phyloP scores from a whole-genome alignment of 371 early-diverging fungal species.

The Cokeromyces recurvatus region DNA sequence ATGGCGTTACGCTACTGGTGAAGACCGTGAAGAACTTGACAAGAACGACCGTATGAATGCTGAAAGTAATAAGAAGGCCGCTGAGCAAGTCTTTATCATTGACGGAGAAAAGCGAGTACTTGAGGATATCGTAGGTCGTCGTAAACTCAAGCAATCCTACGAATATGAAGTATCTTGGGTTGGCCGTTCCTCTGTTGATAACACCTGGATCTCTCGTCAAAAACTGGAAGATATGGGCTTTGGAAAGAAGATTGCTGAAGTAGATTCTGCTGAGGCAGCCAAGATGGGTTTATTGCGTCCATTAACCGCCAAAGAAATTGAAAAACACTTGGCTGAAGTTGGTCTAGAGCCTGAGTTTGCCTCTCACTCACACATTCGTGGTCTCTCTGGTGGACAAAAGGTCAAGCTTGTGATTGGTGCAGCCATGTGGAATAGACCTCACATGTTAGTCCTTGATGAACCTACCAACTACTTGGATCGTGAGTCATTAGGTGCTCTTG shows the following conservation, averaged over 20 bases:
- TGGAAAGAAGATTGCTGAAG: constrained; percentile 59
- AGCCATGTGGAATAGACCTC: constrained; percentile 81
- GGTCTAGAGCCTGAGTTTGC: constrained; percentile 71
- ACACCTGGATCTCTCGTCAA: constrained; percentile 70
- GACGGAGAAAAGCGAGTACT: constrained; percentile 62
- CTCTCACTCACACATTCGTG: constrained; percentile 79
- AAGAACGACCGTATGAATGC: constrained; percentile 61
- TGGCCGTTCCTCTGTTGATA: constrained; percentile 55
- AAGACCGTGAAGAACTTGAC: constrained; percentile 62
- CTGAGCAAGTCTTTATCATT: constrained; percentile 57
- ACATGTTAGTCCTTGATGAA: constrained; percentile 86
- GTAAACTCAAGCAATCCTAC: constrained; percentile 65
- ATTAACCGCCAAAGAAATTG: constrained; percentile 60
- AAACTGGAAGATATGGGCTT: constrained; percentile 66
- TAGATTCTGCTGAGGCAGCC: constrained; percentile 65
- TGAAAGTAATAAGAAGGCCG: constrained; percentile 59
- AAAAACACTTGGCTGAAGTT: constrained; percentile 66
- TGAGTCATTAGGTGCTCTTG: constrained; percentile 70
- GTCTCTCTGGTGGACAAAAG: constrained; percentile 91
- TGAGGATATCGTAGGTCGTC: constrained; percentile 58
- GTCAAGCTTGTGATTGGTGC: constrained; percentile 84
- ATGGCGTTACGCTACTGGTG: constrained; percentile 69
- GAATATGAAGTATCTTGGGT: constrained; percentile 66
- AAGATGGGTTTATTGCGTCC: constrained; percentile 59
- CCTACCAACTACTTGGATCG: constrained; percentile 84